Evolutionary conservation across 495 filamentous ascomycete species (phyloP).

Genomic region (Penicillium arizonense): DNA sequence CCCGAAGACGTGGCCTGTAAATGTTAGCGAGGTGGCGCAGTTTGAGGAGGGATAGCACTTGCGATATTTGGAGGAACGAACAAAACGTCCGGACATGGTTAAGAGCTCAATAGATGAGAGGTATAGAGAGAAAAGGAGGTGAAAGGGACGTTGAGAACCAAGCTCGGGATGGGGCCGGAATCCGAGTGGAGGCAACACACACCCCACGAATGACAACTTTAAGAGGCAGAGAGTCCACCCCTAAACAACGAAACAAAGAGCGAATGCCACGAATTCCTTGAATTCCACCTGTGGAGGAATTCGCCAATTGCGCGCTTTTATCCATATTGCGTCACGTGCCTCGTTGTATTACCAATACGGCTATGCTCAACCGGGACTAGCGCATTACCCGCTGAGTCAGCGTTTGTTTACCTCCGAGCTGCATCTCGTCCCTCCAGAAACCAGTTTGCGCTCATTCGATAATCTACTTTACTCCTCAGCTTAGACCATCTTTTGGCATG

Average conservation of each 20-base stretch:
- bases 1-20: constrained; percentile 92
- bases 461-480: not conserved
- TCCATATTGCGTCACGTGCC: constrained; percentile 15
- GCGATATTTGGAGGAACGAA: constrained; percentile 98
- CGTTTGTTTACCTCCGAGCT: constrained; percentile 36
- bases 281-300: too few relatives aligned
- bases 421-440: constrained; percentile 39
- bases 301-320: not conserved
- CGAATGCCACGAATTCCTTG: too few relatives aligned
- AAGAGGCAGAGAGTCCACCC: not conserved
- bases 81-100: constrained; percentile 92
- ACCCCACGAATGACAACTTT: constrained; percentile 1
- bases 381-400: constrained; percentile 25
- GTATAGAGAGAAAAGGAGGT: constrained; percentile 16
- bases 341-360: constrained; percentile 7
- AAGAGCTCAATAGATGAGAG: constrained; percentile 8
- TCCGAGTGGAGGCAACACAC: constrained; percentile 22
- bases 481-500: constrained; percentile 10
- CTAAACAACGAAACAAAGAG: not conserved
- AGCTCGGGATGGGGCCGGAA: constrained; percentile 23
- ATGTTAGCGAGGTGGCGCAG: constrained; percentile 25
- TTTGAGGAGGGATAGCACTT: constrained; percentile 39
- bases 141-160: constrained; percentile 19
- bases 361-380: constrained; percentile 18
- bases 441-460: constrained; percentile 16